phyloP scores from a whole-genome alignment of 148 eudicot species.

The Persicaria tinctoria region DNA sequence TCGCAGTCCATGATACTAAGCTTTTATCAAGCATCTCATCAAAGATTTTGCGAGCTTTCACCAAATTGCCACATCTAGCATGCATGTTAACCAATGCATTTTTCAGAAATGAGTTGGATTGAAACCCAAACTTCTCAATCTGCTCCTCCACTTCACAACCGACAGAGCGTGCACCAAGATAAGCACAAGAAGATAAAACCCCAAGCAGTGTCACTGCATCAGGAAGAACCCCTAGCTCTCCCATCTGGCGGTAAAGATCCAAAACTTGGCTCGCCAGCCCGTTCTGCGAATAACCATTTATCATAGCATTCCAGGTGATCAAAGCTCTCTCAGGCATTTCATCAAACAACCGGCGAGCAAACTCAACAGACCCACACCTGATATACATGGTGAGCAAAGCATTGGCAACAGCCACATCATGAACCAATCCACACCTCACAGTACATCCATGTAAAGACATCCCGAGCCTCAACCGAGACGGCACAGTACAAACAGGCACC shows the following conservation, averaged over 20 bases:
- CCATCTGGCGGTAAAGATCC: slow-evolving; percentile 55
- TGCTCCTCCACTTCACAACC: slow-evolving; percentile 51
- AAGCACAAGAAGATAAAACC: slow-evolving; percentile 69
- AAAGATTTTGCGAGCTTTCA: slow-evolving; percentile 51
- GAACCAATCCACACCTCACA: slow-evolving; percentile 36
- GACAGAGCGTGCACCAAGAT: slow-evolving; percentile 55
- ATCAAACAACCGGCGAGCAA: slow-evolving; percentile 51
- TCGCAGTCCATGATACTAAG: slow-evolving; percentile 70
- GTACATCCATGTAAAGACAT: slow-evolving; percentile 47
- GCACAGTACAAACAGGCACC: slow-evolving; percentile 44
- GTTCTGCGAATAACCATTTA: slow-evolving; percentile 75
- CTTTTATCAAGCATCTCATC: slow-evolving; percentile 45
- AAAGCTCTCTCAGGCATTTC: slow-evolving; percentile 45
- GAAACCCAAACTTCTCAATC: slow-evolving; percentile 36
- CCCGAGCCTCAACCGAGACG: slow-evolving; percentile 38
- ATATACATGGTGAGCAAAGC: slow-evolving; percentile 66
- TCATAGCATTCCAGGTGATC: slow-evolving; percentile 83
- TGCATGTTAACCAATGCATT: slow-evolving; percentile 70
- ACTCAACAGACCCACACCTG: slow-evolving; percentile 45
- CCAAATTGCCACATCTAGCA: slow-evolving; percentile 69
- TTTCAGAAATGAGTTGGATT: slow-evolving; percentile 35
- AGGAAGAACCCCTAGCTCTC: slow-evolving; percentile 30
- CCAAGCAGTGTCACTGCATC: slow-evolving; percentile 66
- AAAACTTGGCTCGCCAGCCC: slow-evolving; percentile 51
- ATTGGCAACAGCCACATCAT: slow-evolving; percentile 48